Evolutionary conservation across 306 rosid genomes (phyloP).

Genomic region (Quercus engelmannii): DNA sequence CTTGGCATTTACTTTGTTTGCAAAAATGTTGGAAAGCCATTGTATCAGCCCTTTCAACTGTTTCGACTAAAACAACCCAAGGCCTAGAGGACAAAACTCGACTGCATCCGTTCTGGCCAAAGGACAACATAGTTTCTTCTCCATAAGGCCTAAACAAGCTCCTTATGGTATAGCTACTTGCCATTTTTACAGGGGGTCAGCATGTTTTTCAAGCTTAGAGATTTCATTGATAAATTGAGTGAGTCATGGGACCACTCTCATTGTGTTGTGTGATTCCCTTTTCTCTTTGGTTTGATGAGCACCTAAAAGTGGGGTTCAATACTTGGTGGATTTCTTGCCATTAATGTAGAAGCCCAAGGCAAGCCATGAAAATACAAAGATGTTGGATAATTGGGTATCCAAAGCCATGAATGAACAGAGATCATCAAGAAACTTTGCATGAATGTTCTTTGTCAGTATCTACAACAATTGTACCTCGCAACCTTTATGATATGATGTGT

Average conservation of each 20-base stretch:
- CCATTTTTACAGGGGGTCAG: no score
- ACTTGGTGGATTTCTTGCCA: constrained; percentile 22
- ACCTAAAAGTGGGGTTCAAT: not conserved
- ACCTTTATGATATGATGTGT: constrained; percentile 1
- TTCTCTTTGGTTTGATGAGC: not conserved
- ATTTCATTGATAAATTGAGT: not conserved
- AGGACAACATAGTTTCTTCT: not conserved
- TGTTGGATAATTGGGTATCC: constrained; percentile 28
- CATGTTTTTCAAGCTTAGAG: no score
- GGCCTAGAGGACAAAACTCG: not conserved
- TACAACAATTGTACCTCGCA: constrained; percentile 6
- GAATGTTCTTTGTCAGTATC: constrained; percentile 9
- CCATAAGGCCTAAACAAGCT: no score
- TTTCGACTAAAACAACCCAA: not conserved
- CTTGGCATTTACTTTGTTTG: not conserved
- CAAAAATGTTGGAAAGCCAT: not conserved
- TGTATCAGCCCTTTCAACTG: not conserved
- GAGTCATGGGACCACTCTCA: constrained; percentile 14
- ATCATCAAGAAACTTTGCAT: not conserved
- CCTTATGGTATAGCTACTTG: no score
- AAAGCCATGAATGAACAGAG: constrained; percentile 17
- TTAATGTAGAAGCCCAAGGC: constrained; percentile 11
- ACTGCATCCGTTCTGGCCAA: not conserved
- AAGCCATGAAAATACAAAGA: constrained; percentile 31
- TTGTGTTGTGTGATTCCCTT: not conserved